Evolutionary conservation across 2,329 filamentous ascomycete species (phyloP), one percentile per base, ranked within the genome.

Genomic region (Leptodontidium sp.): DNA sequence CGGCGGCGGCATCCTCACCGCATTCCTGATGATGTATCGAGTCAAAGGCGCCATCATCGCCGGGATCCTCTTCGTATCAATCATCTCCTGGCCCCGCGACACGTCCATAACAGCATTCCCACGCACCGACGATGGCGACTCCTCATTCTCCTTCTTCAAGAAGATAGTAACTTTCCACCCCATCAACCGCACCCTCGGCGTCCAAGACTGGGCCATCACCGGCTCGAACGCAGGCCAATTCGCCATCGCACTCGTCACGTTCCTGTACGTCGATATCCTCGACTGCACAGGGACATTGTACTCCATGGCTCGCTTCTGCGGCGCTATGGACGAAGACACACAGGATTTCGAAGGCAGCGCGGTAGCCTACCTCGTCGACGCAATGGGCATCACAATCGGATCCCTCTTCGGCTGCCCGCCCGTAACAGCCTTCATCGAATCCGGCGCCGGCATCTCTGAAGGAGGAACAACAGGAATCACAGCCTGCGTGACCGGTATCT

Each of bases 221-320:
- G 75, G 74, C 8, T 84, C 84, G 4, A 89, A 93, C 67, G 89
- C 91, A 12, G 88, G 88, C 3, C 90, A 96, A 76, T 97, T 97
- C 76, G 92, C 91, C 35, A 84, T 96, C 61, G 93, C 93, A 0
- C 88, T 97, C 72, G 90, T 97, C 79, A 97, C 93, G 2, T 97
- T 97, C 82, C 85, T 97, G 26, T 97, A 97, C 76, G 93, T 97
- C 72, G 93, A 97, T 76, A 95, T 97, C 70, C 87, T 97, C 55
- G 93, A 97, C 79, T 90, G 89, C 73, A 97, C 93, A 0, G 93
- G 93, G 74, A 97, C 93, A 0, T 83, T 97, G 68, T 97, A 97
- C 82, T 92, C 92, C 24, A 97, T 97, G 93, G 93, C 93, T 21
- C 90, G 91, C 38, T 96, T 95, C 79, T 91, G 90, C 73, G 89